Conservation (phyloP, 768 basidiomycete genomes). For the Suillus cothurnatus region DNA sequence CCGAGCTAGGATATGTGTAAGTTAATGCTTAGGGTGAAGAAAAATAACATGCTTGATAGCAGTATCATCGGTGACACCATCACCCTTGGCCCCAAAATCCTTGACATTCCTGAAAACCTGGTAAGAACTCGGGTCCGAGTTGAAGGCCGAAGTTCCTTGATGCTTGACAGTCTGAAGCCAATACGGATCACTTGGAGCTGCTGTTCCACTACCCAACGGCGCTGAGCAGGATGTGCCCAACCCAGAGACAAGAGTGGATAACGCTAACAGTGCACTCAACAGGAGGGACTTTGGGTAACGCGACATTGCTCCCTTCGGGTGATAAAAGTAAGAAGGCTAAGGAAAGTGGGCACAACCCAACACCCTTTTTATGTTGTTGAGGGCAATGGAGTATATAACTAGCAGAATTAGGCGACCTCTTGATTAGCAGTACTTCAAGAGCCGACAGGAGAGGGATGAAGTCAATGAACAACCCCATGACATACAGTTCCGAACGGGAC, state of each 20-base stretch:
- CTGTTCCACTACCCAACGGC: constrained; percentile 51
- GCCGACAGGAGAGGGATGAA: not conserved
- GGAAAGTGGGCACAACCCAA: not conserved
- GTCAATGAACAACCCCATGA: not conserved
- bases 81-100: constrained; percentile 52
- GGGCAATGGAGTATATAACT: not conserved
- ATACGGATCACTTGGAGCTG: constrained; percentile 57
- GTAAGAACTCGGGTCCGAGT: constrained; percentile 55
- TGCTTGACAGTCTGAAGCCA: constrained; percentile 76
- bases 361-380: not conserved
- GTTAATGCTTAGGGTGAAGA: constrained; percentile 2
- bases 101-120: constrained; percentile 80
- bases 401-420: not conserved
- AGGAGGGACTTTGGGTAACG: not conserved
- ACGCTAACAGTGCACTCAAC: not conserved
- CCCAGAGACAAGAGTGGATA: constrained; percentile 29
- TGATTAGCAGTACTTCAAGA: not conserved
- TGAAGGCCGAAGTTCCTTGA: constrained; percentile 70
- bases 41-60: constrained; percentile 61
- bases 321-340: not conserved
- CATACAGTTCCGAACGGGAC: not conserved
- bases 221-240: constrained; percentile 49
- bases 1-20: constrained; percentile 44
- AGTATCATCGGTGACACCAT: constrained; percentile 76
- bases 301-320: not conserved